Evolutionary conservation across 2,329 filamentous ascomycete genomes (phyloP), one percentile per base, ranked within the genome.

Genomic region (Xenoacremonium recifei): DNA sequence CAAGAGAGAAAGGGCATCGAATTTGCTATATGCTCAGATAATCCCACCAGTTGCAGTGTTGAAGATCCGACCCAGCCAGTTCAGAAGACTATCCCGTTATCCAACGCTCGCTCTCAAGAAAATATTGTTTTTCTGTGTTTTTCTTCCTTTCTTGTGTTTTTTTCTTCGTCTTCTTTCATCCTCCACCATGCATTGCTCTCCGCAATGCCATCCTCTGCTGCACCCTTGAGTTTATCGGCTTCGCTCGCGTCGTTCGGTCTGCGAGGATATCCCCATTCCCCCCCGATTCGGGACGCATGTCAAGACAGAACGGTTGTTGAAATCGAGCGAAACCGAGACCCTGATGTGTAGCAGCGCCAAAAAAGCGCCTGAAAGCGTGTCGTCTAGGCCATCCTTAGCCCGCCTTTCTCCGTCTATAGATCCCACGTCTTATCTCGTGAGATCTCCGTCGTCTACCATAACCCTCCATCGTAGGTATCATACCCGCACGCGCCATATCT

Each of bases 381-480:
- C 16, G 16, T 27, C 27, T 21, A 35, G 30, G 35, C 49, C 25
- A 32, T 31, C 40, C 29, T 35, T 48, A 40, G 43, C 39, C 45
- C 39, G 47, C 51, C 45, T n/a, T n/a, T n/a, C n/a, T 48, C 53
- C 56, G 48, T 61, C 49, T 53, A 58, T 25, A 47, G 51, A 55
- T 39, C 37, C 46, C 48, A 48, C 48, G 49, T 50, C 49, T 47
- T 51, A 39, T 50, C 50, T 52, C 59, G 51, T 55, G 53, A 54
- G 57, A 49, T 55, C 49, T n/a, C 45, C 47, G 54, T 59, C 57
- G 51, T 65, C 53, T 59, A 61, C 61, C 58, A 55, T 59, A 58
- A 53, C 55, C 52, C 54, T 58, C 63, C 61, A 54, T 64, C 56
- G 60, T 63, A 58, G 58, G 62, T 65, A 65, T 65, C 60, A 59